Percentiles rank a stretch among this genome's conserved stretches.
Conservation (phyloP, 192 early-diverging fungal genomes). For the Mortierella alpina region DNA sequence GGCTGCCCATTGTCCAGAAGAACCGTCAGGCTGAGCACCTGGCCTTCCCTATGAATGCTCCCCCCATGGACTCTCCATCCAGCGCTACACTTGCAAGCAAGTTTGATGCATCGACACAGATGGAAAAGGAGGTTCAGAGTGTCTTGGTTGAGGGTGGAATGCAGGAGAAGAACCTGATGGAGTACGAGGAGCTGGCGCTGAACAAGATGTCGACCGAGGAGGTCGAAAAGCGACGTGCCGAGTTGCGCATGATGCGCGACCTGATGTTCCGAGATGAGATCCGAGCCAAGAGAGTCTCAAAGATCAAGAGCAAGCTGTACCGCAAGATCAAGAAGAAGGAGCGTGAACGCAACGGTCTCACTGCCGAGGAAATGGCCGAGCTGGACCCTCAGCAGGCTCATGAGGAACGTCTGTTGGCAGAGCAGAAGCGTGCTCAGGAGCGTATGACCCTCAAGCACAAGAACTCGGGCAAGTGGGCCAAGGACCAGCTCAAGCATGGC, state of each 20-base stretch:
- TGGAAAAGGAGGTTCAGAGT: constrained; percentile 84
- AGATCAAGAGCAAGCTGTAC: constrained; percentile 98
- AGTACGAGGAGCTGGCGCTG: constrained; percentile 88
- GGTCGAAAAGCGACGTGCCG: constrained; percentile 75
- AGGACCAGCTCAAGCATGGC: constrained; percentile 76
- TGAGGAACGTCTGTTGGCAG: constrained; percentile 75
- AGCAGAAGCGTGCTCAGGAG: constrained; percentile 87
- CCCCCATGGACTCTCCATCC: constrained; percentile 51
- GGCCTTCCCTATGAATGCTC: constrained; percentile 70
- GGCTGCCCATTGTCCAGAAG: constrained; percentile 83
- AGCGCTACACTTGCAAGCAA: constrained; percentile 68
- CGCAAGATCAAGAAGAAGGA: constrained; percentile 89
- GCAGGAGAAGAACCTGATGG: constrained; percentile 80
- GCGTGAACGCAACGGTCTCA: constrained; percentile 65
- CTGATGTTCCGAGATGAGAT: constrained; percentile 94
- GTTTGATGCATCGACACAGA: constrained; percentile 70
- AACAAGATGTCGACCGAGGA: constrained; percentile 88
- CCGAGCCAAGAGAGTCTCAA: constrained; percentile 90
- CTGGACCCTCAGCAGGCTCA: constrained; percentile 76
- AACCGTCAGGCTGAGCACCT: constrained; percentile 90
- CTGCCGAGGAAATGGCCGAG: constrained; percentile 65
- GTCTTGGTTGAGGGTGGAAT: constrained; percentile 79
- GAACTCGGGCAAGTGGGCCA: constrained; percentile 97
- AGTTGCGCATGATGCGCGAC: constrained; percentile 91
- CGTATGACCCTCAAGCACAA: constrained; percentile 95